Evolutionary conservation across 139 green algal genomes (phyloP).

Genomic region (Coelastrella sp.): DNA sequence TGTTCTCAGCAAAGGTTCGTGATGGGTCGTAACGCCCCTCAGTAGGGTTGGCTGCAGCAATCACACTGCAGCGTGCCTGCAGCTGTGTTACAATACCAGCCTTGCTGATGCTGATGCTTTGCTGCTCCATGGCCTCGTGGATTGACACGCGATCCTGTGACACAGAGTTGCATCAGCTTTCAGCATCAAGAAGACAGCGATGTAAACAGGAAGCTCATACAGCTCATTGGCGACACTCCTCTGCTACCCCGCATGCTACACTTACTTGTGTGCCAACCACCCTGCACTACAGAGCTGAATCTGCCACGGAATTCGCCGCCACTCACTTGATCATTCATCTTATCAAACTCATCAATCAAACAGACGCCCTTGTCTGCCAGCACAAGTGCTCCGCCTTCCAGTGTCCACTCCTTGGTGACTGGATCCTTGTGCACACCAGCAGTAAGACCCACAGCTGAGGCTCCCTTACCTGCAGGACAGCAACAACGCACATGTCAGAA

Average conservation of each 20-base stretch:
- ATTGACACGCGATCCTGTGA: conserved; percentile 80
- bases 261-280: too few species aligned
- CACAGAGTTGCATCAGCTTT: not conserved
- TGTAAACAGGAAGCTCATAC: too few species aligned
- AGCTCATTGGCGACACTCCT: too few species aligned
- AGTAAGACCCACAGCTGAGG: conserved; percentile 96
- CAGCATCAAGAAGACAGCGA: not conserved
- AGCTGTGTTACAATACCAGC: conserved; percentile 92
- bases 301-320: too few species aligned
- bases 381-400: conserved; percentile 98
- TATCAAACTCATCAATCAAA: conserved; percentile 99
- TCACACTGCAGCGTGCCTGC: conserved; percentile 92
- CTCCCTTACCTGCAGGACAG: conserved; percentile 89
- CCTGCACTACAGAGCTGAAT: too few species aligned
- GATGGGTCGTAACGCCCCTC: conserved; percentile 95
- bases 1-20: conserved; percentile 79
- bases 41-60: conserved; percentile 97
- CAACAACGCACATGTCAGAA: not conserved
- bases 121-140: conserved; percentile 98
- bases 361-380: conserved; percentile 97
- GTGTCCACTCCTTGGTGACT: conserved; percentile 96
- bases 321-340: conserved; percentile 99
- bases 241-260: too few species aligned
- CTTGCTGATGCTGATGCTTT: conserved; percentile 99
- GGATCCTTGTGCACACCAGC: conserved; percentile 95